Conservation (phyloP, 345 rosid species). For the Moricandia arvensis region DNA sequence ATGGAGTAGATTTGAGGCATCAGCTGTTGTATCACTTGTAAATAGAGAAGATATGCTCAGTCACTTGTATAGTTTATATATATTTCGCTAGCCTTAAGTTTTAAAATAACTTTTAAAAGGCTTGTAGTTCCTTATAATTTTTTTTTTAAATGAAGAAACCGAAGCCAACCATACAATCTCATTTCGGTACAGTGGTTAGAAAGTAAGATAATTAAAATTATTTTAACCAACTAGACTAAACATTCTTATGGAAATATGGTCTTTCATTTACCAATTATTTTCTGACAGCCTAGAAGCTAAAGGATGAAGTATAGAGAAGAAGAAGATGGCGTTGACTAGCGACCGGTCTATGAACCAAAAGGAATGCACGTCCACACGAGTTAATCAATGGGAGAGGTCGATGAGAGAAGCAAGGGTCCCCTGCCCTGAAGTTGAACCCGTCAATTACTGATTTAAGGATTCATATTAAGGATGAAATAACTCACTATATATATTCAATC, state of each 20-base stretch:
- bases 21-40: background rate
- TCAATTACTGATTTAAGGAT: too few species aligned
- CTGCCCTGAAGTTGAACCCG: too few species aligned
- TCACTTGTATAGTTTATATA: background rate
- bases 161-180: background rate
- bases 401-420: too few species aligned
- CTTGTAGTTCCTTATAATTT: background rate
- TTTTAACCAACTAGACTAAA: background rate
- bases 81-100: background rate
- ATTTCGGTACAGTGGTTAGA: background rate
- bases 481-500: too few species aligned
- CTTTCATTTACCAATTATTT: background rate
- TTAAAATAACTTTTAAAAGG: background rate
- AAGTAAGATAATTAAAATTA: background rate
- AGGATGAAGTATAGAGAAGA: too few species aligned
- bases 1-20: background rate
- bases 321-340: too few species aligned
- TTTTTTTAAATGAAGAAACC: background rate
- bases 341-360: too few species aligned
- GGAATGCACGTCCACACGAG: too few species aligned
- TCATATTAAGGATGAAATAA: too few species aligned
- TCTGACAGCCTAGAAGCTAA: too few species aligned
- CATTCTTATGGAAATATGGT: background rate
- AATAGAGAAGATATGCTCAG: background rate
- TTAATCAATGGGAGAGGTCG: too few species aligned